Evolutionary conservation across 371 early-diverging fungal genomes (phyloP).

Genomic region (Lichtheimia corymbifera): DNA sequence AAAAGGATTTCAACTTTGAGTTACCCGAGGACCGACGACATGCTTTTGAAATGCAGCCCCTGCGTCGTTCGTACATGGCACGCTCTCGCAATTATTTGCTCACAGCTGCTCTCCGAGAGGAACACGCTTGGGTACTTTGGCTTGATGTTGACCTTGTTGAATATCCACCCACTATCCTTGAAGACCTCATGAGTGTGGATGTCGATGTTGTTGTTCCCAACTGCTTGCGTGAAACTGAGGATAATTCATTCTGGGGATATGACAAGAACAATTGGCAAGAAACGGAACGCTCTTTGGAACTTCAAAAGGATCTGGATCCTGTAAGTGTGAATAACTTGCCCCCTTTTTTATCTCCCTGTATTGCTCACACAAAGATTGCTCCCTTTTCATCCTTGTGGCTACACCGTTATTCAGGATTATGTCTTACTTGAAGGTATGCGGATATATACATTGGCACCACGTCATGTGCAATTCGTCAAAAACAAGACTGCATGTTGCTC

Average conservation of each 20-base stretch:
- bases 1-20: conserved; percentile 60
- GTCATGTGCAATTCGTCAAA: not conserved
- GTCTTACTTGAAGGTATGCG: conserved; percentile 40
- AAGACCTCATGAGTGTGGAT: conserved; percentile 53
- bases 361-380: not conserved
- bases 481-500: not conserved
- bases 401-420: conserved; percentile 17
- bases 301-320: conserved; percentile 53
- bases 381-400: not conserved
- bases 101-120: conserved; percentile 48
- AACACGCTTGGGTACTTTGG: conserved; percentile 65
- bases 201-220: conserved; percentile 64
- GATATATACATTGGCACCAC: not conserved
- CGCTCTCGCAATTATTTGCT: conserved; percentile 58
- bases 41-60: conserved; percentile 50
- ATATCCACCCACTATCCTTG: conserved; percentile 53
- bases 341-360: conserved; percentile 1
- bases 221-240: conserved; percentile 52
- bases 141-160: conserved; percentile 61
- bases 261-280: conserved; percentile 76
- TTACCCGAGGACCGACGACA: conserved; percentile 53
- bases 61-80: conserved; percentile 61
- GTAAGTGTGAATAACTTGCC: conserved; percentile 12
- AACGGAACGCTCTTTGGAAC: conserved; percentile 52
- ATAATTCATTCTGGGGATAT: conserved; percentile 53